Evolutionary conservation across 768 basidiomycete species (phyloP), one percentile per base, ranked within the genome.

Genomic region (Serendipita indica): DNA sequence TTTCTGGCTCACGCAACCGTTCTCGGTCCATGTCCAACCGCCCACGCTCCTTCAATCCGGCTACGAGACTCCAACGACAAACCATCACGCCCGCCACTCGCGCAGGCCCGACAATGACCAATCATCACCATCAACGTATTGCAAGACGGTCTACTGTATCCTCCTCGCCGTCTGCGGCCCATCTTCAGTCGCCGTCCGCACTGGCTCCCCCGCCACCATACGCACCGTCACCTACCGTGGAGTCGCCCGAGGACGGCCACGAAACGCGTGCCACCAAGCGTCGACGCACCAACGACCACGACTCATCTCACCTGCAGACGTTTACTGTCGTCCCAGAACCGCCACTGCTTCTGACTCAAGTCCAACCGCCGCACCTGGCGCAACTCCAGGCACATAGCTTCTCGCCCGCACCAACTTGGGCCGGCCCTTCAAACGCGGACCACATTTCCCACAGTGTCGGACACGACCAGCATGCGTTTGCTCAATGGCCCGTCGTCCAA

Each of bases 1-100:
- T 54, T 33, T 27, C 49, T 33, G 49, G 49, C 32, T 54, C 49
- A n/a, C 49, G 49, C 49, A 30, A 54, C 49, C 49, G 49, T 18
- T 54, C 49, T 2, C 49, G 49, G 49, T 54, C 49, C 49, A 54
- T 54, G 49, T 54, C 49, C n/a, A 54, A 54, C 49, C 49, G 49
- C 10, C 22, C 32, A 16, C 49, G 49, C 49, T 54, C 49, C 49
- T 54, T 54, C 22, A 54, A 20, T 7, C 20, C 20, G 22, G n/a
- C 14, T 10, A 46, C 43, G 14, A 46, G 49, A 37, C n/a, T 22
- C 5, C 25, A 27, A 28, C 49, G 30, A 54, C 22, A 54, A 32
- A 54, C n/a, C 49, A 54, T n/a, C 25, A 54, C 5, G n/a, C 22
- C n/a, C n/a, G 49, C 49, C 49, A 33, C 49, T 16, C n/a, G 49